Conservation (phyloP, 208 protist genomes). For the Acanthamoeba healyi region DNA sequence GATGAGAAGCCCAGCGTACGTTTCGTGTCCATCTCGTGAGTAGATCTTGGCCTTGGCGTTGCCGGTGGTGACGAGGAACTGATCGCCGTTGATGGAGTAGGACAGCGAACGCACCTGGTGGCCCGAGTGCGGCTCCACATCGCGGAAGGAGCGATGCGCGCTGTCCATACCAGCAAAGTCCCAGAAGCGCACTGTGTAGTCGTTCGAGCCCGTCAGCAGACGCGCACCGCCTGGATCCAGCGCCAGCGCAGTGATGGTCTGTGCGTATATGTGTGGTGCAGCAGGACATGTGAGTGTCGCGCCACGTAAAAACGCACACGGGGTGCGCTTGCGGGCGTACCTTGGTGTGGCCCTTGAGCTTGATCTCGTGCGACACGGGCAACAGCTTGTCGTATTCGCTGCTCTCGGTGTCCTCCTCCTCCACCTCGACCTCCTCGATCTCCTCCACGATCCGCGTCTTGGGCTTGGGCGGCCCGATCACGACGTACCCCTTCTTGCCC, state of each 20-base stretch:
- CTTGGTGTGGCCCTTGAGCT: conserved; percentile 44
- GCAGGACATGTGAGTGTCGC: too few species aligned
- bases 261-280: background rate
- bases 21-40: background rate
- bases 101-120: conserved; percentile 4
- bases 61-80: conserved; percentile 46
- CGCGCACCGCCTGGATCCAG: conserved; percentile 34
- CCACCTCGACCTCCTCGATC: conserved; percentile 25
- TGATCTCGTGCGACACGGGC: conserved; percentile 45
- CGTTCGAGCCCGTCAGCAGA: conserved; percentile 35
- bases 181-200: conserved; percentile 40
- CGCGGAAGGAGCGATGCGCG: conserved; percentile 29
- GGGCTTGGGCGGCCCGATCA: conserved; percentile 46
- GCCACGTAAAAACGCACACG: background rate
- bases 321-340: background rate
- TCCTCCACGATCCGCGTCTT: background rate
- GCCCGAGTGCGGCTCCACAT: conserved; percentile 34
- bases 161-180: conserved; percentile 69
- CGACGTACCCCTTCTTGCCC: background rate
- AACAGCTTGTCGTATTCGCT: conserved; percentile 1
- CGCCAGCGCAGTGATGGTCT: conserved; percentile 26
- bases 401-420: conserved; percentile 18
- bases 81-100: conserved; percentile 41
- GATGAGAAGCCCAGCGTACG: background rate
- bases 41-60: conserved; percentile 43